Evolutionary conservation across 352 stramenopile species (phyloP).

Genomic region (Phytophthora agathidicida): DNA sequence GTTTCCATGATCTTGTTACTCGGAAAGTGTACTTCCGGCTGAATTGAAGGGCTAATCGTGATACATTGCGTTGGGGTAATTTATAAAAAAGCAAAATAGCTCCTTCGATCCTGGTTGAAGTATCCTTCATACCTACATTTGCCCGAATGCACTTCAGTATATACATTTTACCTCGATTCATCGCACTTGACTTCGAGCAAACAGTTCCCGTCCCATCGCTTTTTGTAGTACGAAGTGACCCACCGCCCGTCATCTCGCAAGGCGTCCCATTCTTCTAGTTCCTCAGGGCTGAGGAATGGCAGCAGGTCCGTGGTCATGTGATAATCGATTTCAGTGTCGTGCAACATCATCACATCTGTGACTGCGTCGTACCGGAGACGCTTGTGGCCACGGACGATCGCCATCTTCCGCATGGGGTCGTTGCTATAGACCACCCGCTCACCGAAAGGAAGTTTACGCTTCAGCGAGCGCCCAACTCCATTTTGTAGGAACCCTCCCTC

Average conservation of each 20-base stretch:
- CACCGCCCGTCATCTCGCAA: conserved; percentile 39
- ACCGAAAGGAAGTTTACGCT: conserved; percentile 34
- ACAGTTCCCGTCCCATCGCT: conserved; percentile 48
- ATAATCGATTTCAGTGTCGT: conserved; percentile 50
- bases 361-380: conserved; percentile 50
- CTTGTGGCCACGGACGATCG: conserved; percentile 46
- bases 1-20: too few species aligned
- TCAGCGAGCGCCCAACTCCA: conserved; percentile 62
- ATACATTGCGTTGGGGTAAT: too few species aligned
- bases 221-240: conserved; percentile 52
- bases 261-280: conserved; percentile 29
- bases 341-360: conserved; percentile 49
- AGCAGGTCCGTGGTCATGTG: conserved; percentile 45
- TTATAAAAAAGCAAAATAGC: too few species aligned
- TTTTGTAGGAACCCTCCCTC: conserved; percentile 55
- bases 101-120: too few species aligned
- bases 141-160: too few species aligned
- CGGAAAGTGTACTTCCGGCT: too few species aligned
- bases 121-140: too few species aligned
- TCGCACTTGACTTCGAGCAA: conserved; percentile 28
- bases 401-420: conserved; percentile 60
- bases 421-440: conserved; percentile 52
- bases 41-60: too few species aligned
- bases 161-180: too few species aligned
- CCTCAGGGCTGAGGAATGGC: conserved; percentile 14